A percentile compares a stretch with the other conserved stretches of the same genome.
Conservation (phyloP, 2,329 filamentous ascomycete genomes). For the Penicillium rolfsii region DNA sequence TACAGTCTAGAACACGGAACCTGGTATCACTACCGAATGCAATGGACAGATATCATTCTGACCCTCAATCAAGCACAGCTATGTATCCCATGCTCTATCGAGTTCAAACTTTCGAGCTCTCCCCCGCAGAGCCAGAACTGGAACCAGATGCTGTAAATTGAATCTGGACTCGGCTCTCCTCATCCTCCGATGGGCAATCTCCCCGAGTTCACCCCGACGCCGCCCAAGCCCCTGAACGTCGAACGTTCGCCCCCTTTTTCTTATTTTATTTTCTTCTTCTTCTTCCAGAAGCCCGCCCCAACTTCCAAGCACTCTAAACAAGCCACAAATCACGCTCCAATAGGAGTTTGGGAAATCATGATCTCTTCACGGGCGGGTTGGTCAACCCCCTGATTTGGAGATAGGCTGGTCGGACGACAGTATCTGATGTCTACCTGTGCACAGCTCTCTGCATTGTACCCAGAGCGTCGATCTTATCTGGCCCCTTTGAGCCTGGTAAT, state of each 20-base stretch:
- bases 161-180: not conserved
- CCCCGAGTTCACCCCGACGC: not conserved
- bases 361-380: constrained; percentile 12
- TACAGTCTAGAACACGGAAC: not conserved
- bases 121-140: not conserved
- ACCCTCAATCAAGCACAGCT: not conserved
- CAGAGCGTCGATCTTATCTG: not conserved
- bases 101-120: not conserved
- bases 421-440: not conserved
- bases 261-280: not conserved
- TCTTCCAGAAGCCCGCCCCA: constrained; percentile 3
- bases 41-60: not conserved
- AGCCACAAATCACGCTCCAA: not conserved
- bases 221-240: constrained; percentile 5
- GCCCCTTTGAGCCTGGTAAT: not conserved
- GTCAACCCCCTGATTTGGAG: not conserved
- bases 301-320: not conserved
- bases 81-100: not conserved
- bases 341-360: not conserved
- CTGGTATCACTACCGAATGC: not conserved
- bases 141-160: not conserved
- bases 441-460: not conserved
- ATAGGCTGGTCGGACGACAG: not conserved
- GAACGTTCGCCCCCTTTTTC: not conserved
- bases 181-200: too few species aligned